phyloP scores from a whole-genome alignment of 441 rosid species.

The Jatropha multifida region DNA sequence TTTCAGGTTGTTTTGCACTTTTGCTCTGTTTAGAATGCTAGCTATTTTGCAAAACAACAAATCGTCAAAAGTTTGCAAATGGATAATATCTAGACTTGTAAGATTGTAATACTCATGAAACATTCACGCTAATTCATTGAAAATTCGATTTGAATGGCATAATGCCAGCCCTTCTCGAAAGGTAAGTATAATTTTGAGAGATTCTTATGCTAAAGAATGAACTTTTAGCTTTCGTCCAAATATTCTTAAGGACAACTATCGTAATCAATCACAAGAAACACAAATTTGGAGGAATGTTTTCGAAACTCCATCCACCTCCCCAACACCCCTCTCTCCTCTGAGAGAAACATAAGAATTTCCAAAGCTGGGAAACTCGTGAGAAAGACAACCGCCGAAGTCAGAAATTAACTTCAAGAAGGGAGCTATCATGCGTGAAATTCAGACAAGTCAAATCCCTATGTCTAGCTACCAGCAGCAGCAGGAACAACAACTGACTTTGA shows the following conservation, averaged over 20 bases:
- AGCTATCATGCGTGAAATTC: too few species aligned
- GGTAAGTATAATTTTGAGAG: background rate
- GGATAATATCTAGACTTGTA: background rate
- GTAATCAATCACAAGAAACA: constrained; percentile 4
- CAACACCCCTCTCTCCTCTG: too few species aligned
- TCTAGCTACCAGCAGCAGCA: constrained; percentile 40
- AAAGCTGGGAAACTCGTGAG: background rate
- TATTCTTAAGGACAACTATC: background rate
- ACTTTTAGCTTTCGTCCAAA: background rate
- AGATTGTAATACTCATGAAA: background rate
- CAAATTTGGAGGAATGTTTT: background rate
- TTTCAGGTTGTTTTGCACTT: too few species aligned
- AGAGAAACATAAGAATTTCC: background rate
- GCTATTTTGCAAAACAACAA: background rate
- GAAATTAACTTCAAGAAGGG: background rate
- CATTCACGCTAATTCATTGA: background rate
- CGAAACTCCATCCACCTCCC: background rate
- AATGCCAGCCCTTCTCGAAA: background rate
- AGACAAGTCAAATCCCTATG: background rate
- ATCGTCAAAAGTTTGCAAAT: too few species aligned
- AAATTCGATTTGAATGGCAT: background rate
- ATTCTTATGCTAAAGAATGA: constrained; percentile 8
- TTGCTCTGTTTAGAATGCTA: too few species aligned
- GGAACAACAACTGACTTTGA: constrained; percentile 48
- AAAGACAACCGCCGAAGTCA: background rate